Base-by-base conservation (phyloP, 2,329 filamentous ascomycete genomes). In the Juglanconis sp. region DNA sequence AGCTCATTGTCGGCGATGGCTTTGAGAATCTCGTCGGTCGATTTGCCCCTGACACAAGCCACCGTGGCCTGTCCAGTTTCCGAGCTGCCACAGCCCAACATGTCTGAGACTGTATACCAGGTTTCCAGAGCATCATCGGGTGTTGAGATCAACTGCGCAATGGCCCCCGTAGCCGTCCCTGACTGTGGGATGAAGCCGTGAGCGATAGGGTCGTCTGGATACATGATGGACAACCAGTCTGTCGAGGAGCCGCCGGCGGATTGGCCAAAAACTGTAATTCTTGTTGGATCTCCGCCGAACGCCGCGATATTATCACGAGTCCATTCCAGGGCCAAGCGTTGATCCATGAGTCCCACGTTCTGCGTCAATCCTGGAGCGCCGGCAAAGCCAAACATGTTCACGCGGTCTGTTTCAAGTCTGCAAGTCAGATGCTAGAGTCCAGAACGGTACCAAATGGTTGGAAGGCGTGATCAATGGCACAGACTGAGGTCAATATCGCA, bases 271-370 rank as follows among this genome's bases (percentile, higher is more conserved):
- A 59, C 47, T 2, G 57, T 59, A 44, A 59, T 13, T 24, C 24
- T 2, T 24, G 24, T 24, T 24, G 24, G 24, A 24, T 24, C 24
- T 24, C 24, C 24, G 24, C 51, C 51, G 15, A 59, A 59, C 15
- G 42, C 57, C 11, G 50, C 52, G 9, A 55, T 47, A 11, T 59
- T 59, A 42, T 59, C 57, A 5, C 57, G 52, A 17, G 46, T 44
- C 57, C 57, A 59, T n/a, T 59, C 57, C 13, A 59, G 24, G 2
- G 57, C 57, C 3, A 59, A 40, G n/a, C 57, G 57, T 34, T 59
- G 57, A 48, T 59, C 57, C 1, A 46, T 36, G 10, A 59, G 57
- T 13, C 57, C 57, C 13, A 47, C 40, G 17, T 59, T 59, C 24
- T 32, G 46, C 5, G 42, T n/a, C n/a, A 42, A 40, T 36, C 51